Base-by-base conservation (phyloP, 2,329 filamentous ascomycete genomes). In the Diaporthe sp. region DNA sequence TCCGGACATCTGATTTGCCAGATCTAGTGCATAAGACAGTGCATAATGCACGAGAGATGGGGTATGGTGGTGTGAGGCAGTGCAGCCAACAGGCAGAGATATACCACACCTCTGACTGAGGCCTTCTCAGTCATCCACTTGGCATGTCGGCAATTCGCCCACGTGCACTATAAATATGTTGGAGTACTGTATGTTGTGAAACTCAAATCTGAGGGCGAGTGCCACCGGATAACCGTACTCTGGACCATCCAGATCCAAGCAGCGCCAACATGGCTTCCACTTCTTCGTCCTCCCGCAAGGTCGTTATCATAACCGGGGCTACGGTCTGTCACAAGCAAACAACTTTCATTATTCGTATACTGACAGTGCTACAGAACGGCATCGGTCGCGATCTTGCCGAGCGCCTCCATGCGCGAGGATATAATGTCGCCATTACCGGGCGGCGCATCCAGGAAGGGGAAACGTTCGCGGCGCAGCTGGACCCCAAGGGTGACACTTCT, bases 301-400 rank as follows among this genome's bases (percentile, higher is more conserved):
- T 63, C 15, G n/a, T 63, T n/a, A 47, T 63, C 25, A 63, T 63
- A 25, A 63, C 60, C 17, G 60, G 60, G 8, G 60, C 60, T 20
- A 63, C 60, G 39, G 60, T 63, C 60, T 20, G 60, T 63, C 39
- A 28, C 7, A 28, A 61, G 20, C 34, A n/a, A 47, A 63, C 15
- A 3, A n/a, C 4, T 4, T 44, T 25, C 60, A 31, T 2, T 17
- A 10, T n/a, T 22, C 39, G 15, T 20, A 20, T 20, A 20, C 37
- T 63, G 60, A 63, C n/a, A 25, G 15, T 44, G n/a, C 37, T 17
- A 28, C 31, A 68, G 44, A 68, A 51, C 31, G 44, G 65, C 15
- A 68, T 68, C 31, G 65, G 65, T 25, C 44, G 44, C 65, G 65
- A 68, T 8, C 49, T 68, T 3, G 65, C 65, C 10, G 65, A 53